These are phyloP conservation scores for Yarrowia divulgata DNA, from an alignment of 805 yeast species.

Conservation along the genomic window DNA sequence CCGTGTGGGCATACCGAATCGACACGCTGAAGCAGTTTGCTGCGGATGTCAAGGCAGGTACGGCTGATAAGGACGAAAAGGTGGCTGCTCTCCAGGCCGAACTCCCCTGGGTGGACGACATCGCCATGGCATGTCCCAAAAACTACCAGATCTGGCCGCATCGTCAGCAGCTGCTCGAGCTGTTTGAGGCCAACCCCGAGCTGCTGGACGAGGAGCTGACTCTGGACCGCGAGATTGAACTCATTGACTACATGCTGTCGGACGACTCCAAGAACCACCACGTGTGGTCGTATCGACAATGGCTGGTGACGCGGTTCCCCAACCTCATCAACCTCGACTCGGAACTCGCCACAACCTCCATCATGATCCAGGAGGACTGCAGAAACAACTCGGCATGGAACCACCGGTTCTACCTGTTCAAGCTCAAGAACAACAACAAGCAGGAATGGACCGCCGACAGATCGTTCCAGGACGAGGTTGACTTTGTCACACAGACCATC, in stretches of 20 bases:
- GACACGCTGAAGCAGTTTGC: slow-evolving; percentile 48
- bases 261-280: slow-evolving; percentile 92
- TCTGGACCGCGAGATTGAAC: slow-evolving; percentile 63
- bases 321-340: slow-evolving; percentile 42
- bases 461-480: slow-evolving; percentile 56
- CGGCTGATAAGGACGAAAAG: slow-evolving; percentile 41
- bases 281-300: slow-evolving; percentile 91
- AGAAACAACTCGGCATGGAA: slow-evolving; percentile 95
- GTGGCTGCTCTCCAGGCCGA: slow-evolving; percentile 53
- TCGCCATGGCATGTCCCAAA: slow-evolving; percentile 80
- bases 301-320: slow-evolving; percentile 64
- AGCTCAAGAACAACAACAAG: slow-evolving; percentile 40
- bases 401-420: slow-evolving; percentile 70
- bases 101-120: slow-evolving; percentile 77
- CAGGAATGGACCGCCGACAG: slow-evolving; percentile 19
- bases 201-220: slow-evolving; percentile 45
- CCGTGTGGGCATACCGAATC: slow-evolving; percentile 70
- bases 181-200: slow-evolving; percentile 41
- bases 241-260: slow-evolving; percentile 70
- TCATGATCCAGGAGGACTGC: slow-evolving; percentile 65
- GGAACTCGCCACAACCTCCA: slow-evolving; percentile 62
- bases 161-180: slow-evolving; percentile 62
- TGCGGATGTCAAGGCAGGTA: slow-evolving; percentile 47
- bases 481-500: slow-evolving; percentile 60
- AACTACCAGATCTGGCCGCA: slow-evolving; percentile 99